Base-by-base conservation (phyloP, 345 rosid species). In the Populus simonii region DNA sequence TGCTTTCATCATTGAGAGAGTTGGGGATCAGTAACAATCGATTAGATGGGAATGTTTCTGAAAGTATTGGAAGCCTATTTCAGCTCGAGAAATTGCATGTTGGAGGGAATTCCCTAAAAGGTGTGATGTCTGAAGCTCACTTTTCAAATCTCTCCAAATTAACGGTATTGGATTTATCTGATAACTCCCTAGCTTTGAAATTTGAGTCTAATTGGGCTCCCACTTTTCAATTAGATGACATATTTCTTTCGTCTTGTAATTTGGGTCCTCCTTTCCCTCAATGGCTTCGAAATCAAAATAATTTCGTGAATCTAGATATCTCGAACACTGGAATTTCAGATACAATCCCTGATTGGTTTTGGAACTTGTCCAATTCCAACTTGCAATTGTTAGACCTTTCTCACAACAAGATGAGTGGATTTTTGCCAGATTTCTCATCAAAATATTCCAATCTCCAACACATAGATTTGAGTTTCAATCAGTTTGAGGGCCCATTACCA, bases 241-340 rank as follows among this genome's bases (percentile, higher is more conserved):
- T 77, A 43, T 13, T 7, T 5, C 20, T 77, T 20, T 20, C 57
- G 7, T 38, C 61, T 7, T 77, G 80, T 36, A 39, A 47, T 1
- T 62, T 77, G 17, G 69, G 80, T 8, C 80, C 69, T 1, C 6
- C 6, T 5, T 77, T 77, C 31, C 80, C 80, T 13, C 8, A 6
- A 1, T 77, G 80, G 74, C 68, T 77, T 29, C 38, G 23, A 59
- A 57, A 23, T 6, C 66, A 49, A 25, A 57, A 27, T 11, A 23
- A 70, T 38, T 20, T 57, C 17, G 9, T 20, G 33, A 15, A 31
- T 2, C 33, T 31, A 0, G 33, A 31, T 31, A 31, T 31, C 4
- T 31, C 33, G 33, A 31, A 31, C 33, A 31, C 33, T 3, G 4
- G 33, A 31, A 31, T 31, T 31, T 31, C 33, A 31, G 33, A 31